Evolutionary conservation across 768 basidiomycete species (phyloP), one percentile per base, ranked within the genome.

Genomic region (Podaxis carcinomalis): DNA sequence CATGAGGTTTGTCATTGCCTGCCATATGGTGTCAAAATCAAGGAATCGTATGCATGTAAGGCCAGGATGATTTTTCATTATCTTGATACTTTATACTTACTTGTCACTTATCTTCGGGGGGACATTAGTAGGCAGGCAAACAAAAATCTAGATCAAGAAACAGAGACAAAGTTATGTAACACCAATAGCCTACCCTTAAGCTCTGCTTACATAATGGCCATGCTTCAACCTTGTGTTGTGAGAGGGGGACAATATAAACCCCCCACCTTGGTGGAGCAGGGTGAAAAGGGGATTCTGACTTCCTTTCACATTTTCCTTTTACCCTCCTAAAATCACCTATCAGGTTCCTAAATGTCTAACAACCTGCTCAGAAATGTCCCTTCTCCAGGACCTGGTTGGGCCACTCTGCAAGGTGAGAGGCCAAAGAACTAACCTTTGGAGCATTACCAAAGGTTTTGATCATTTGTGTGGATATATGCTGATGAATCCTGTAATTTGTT

Each of bases 321-420:
- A 59, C 36, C 52, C 32, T 57, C n/a, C 49, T 58, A 35, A 39
- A 37, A 50, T 28, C 55, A 40, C 19, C n/a, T 27, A 16, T 21
- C 37, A 39, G 5, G 4, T 44, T 9, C 7, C 37, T 53, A 37
- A 28, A 54, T 54, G 52, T 54, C 52, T 25, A 39, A 40, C 19
- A 36, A 54, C n/a, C 37, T 36, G 52, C 36, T n/a, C 9, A 23
- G 23, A 5, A 54, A 54, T 21, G 37, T 0, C 21, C 2, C 19
- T 19, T 50, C 47, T 58, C 57, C 46, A 4, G 46, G 21, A 7
- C 57, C 57, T 58, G 46, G 47, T 51, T 58, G 57, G 57, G 36
- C 37, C 23, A 39, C 57, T 51, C 32, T 58, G 36, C 57, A 37
- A 58, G 57, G 57, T 58, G 27, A 50, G 57, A 14, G 44, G 16